A percentile compares a stretch with the other conserved stretches of the same genome.
These are phyloP conservation scores for Rhizophora apiculata DNA, from an alignment of 345 rosid genomes.

Conservation along the genomic window DNA sequence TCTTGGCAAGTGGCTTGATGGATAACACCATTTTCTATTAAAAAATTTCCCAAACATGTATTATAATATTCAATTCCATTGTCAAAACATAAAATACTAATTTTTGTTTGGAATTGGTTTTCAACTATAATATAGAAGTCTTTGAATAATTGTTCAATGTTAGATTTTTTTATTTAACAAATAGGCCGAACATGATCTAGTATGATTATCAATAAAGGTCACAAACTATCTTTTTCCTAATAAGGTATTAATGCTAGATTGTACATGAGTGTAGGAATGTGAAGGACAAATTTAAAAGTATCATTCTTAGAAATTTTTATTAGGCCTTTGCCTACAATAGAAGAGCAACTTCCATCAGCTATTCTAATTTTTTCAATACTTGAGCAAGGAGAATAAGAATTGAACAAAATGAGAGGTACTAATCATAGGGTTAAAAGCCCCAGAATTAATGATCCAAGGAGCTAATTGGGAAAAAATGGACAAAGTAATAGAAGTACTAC, in stretches of 20 bases:
- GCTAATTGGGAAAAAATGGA: not conserved
- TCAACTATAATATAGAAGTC: not conserved
- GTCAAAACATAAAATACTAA: not conserved
- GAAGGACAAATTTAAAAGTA: not conserved
- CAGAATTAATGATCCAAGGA: conserved; percentile 6
- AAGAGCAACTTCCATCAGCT: not conserved
- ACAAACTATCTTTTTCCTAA: not conserved
- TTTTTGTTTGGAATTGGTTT: not conserved
- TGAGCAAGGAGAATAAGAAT: not conserved
- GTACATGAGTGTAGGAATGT: not conserved
- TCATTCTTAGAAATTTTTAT: not conserved
- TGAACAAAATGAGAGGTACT: not conserved
- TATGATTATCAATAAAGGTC: conserved; percentile 1
- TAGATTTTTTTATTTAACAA: not conserved
- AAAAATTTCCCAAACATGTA: not conserved
- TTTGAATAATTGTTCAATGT: not conserved
- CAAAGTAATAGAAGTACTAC: not conserved
- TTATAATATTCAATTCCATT: no score
- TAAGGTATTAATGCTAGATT: not conserved
- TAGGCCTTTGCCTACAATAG: not conserved
- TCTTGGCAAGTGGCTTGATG: not conserved
- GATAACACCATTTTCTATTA: not conserved
- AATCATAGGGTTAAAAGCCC: not conserved
- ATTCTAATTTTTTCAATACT: not conserved
- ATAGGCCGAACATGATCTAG: not conserved